Base-by-base conservation (phyloP, 306 rosid species). In the Lablab purpureus region DNA sequence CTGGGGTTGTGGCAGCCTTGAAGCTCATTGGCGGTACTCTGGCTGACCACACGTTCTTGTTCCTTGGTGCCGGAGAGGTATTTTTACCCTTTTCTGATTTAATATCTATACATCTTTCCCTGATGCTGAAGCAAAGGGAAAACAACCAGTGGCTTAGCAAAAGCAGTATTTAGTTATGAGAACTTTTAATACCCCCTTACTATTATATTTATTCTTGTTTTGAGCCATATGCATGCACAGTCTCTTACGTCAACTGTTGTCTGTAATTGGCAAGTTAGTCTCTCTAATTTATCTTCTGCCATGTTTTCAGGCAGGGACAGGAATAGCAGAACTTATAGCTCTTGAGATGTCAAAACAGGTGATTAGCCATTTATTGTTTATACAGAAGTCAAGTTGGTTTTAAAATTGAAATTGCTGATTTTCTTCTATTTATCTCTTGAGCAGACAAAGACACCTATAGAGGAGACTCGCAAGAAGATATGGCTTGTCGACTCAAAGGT, bases 51-150 rank as follows among this genome's bases (percentile, higher is more conserved):
- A 64, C 47, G 18, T 64, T 64, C 70, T 64, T 64, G 70, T 64
- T 64, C n/a, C 70, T 64, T 64, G 70, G 70, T 34, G 70, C 70
- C 36, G 70, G 70, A 34, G 70, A 64, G 70, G 70, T 64, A 64
- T n/a, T 30, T 32, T 28, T 3, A 3, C 15, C 13, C 23, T 8
- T 34, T 17, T 8, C 8, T 9, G 25, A 8, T 17, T 64, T 64
- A 34, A 34, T 64, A 34, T 64, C 17, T 34, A 8, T 64, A 46
- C 47, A n/a, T 64, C 27, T 34, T 64, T 36, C 27, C 28, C 21
- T 64, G 70, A 4, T 36, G 9, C 70, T 34, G 17, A 18, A 18
- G 70, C 68, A 63, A 63, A 63, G 45, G 46, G 15, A 32, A n/a
- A 30, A 30, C 1, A 63, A 32, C 47, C 15, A 10, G 15, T 17